A percentile compares a stretch with the other conserved stretches of the same genome.
Conservation (phyloP, 2,329 filamentous ascomycete species). For the Verticillium nonalfalfae region DNA sequence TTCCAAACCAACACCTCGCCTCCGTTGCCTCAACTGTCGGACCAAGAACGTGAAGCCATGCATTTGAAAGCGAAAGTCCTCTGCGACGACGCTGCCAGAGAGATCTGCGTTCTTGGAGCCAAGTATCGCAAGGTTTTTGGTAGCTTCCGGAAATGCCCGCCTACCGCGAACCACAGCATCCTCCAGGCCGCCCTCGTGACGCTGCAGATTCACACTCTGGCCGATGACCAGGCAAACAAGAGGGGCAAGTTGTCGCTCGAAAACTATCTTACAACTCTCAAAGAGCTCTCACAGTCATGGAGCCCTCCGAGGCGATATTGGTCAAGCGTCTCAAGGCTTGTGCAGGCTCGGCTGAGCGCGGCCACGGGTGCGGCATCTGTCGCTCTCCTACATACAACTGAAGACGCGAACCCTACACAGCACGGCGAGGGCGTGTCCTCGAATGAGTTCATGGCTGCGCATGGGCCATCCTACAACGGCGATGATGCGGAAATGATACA, state of each 20-base stretch:
- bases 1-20: not conserved
- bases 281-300: not conserved
- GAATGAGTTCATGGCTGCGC: not conserved
- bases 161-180: conserved; percentile 26
- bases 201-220: not conserved
- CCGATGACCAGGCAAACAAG: not conserved
- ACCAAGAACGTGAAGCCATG: not conserved
- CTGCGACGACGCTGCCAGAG: conserved; percentile 16
- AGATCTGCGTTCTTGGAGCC: conserved; percentile 18
- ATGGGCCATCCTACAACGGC: not conserved
- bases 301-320: not conserved
- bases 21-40: not conserved
- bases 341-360: not conserved
- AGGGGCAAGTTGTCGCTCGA: not conserved
- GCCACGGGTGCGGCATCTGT: not conserved
- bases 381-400: not conserved
- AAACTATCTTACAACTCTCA: not conserved
- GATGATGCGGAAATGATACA: not conserved
- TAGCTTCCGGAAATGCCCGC: conserved; percentile 24
- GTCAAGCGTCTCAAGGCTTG: not conserved
- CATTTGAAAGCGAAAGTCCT: not conserved
- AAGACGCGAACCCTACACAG: not conserved
- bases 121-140: conserved; percentile 25
- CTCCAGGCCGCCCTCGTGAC: conserved; percentile 22
- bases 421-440: not conserved